Evolutionary conservation across 2,329 filamentous ascomycete species (phyloP).

Genomic region (Mycocentrospora acerina): DNA sequence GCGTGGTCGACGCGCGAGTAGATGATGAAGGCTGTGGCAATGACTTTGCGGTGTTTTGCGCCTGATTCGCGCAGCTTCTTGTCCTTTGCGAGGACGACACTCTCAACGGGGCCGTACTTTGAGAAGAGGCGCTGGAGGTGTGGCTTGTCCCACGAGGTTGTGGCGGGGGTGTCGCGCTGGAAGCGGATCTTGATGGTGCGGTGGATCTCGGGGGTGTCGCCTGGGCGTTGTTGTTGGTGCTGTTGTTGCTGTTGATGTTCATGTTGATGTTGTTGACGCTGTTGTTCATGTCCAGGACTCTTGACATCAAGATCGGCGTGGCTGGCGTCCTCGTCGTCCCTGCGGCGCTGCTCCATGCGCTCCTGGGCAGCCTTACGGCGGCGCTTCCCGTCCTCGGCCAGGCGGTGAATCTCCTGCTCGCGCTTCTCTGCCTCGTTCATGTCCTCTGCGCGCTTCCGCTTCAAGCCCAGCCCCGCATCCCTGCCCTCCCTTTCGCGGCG

Average conservation of each 20-base stretch:
- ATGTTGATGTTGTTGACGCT: slow-evolving; percentile 27
- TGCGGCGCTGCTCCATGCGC: slow-evolving; percentile 55
- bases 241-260: slow-evolving; percentile 23
- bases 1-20: slow-evolving; percentile 60
- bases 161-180: slow-evolving; percentile 49
- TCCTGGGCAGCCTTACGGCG: slow-evolving; percentile 58
- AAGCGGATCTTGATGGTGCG: slow-evolving; percentile 61
- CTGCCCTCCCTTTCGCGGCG: slow-evolving; percentile 62
- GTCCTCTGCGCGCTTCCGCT: slow-evolving; percentile 49
- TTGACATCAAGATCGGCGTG: slow-evolving; percentile 38
- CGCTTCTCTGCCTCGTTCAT: slow-evolving; percentile 58
- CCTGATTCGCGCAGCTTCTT: slow-evolving; percentile 55
- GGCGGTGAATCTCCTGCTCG: slow-evolving; percentile 51
- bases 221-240: slow-evolving; percentile 9
- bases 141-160: slow-evolving; percentile 50
- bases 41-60: slow-evolving; percentile 52
- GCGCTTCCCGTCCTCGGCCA: slow-evolving; percentile 54
- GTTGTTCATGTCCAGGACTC: too few relatives aligned
- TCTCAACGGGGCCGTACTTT: slow-evolving; percentile 60
- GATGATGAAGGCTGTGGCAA: slow-evolving; percentile 57
- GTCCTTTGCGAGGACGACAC: slow-evolving; percentile 56
- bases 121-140: slow-evolving; percentile 51
- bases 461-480: slow-evolving; percentile 35
- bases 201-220: slow-evolving; percentile 54
- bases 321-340: slow-evolving; percentile 48